These are phyloP conservation scores for Sarocladium strictum DNA, from an alignment of 2,329 filamentous ascomycete species.

Conservation along the genomic window DNA sequence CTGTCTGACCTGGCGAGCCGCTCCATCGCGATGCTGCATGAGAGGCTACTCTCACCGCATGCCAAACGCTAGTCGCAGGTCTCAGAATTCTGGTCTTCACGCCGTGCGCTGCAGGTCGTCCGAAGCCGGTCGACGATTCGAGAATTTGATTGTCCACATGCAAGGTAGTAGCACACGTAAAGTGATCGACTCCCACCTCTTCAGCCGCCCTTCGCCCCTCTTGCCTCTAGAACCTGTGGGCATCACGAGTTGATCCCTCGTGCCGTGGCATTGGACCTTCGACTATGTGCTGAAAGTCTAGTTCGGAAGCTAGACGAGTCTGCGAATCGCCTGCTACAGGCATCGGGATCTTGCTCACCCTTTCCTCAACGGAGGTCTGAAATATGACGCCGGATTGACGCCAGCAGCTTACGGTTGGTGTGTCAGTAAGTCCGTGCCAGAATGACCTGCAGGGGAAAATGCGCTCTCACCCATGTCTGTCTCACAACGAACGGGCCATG, in stretches of 20 bases:
- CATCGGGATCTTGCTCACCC: no score
- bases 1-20: background rate
- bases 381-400: background rate
- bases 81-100: background rate
- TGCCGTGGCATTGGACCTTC: no score
- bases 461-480: background rate
- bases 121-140: background rate
- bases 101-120: background rate
- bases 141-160: background rate
- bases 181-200: conserved; percentile 4
- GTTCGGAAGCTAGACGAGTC: no score
- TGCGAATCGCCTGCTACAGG: no score
- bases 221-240: background rate
- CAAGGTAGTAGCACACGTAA: background rate
- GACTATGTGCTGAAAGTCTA: no score
- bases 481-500: background rate
- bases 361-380: background rate
- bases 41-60: background rate
- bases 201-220: background rate
- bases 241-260: conserved; percentile 1
- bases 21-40: conserved; percentile 2
- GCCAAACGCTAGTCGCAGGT: background rate
- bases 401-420: no score
- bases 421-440: background rate
- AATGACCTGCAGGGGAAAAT: conserved; percentile 2